These are phyloP conservation scores for Serendipita sp. DNA, from an alignment of 768 basidiomycete species.

Conservation along the genomic window DNA sequence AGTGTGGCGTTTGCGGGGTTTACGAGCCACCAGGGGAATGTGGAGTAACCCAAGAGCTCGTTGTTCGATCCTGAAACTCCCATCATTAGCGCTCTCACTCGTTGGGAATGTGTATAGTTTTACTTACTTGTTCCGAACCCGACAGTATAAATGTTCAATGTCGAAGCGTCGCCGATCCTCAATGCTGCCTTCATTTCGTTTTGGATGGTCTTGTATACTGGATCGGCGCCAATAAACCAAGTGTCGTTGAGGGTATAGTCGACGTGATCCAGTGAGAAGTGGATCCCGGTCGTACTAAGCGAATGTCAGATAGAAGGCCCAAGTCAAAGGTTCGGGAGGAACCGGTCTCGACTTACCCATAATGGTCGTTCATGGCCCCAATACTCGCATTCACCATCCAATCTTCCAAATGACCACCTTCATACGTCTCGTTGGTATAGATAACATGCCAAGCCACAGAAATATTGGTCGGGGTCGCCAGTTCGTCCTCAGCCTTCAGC, in stretches of 20 bases:
- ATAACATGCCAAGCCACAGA: not conserved
- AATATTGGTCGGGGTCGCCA: not conserved
- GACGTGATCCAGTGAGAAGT: not conserved
- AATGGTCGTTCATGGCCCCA: not conserved
- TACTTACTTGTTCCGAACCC: not conserved
- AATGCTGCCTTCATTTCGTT: not conserved
- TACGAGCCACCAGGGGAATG: conserved; percentile 21
- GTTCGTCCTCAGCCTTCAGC: not conserved
- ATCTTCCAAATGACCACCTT: not conserved
- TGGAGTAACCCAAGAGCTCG: conserved; percentile 21
- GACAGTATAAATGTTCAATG: conserved; percentile 2
- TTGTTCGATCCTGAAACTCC: not conserved
- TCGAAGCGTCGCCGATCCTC: not conserved
- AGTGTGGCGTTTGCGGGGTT: not conserved
- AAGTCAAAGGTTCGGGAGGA: not conserved
- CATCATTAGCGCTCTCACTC: not conserved
- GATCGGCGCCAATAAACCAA: conserved; percentile 1
- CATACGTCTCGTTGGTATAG: not conserved
- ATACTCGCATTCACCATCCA: not conserved
- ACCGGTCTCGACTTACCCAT: not conserved
- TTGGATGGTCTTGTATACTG: not conserved
- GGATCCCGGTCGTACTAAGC: not conserved
- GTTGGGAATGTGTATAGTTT: too few species aligned
- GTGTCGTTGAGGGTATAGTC: not conserved
- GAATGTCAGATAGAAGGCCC: too few species aligned